Percentiles rank a stretch among this genome's conserved stretches.
phyloP scores from a whole-genome alignment of 768 basidiomycete species.

The Amanita inopinata region DNA sequence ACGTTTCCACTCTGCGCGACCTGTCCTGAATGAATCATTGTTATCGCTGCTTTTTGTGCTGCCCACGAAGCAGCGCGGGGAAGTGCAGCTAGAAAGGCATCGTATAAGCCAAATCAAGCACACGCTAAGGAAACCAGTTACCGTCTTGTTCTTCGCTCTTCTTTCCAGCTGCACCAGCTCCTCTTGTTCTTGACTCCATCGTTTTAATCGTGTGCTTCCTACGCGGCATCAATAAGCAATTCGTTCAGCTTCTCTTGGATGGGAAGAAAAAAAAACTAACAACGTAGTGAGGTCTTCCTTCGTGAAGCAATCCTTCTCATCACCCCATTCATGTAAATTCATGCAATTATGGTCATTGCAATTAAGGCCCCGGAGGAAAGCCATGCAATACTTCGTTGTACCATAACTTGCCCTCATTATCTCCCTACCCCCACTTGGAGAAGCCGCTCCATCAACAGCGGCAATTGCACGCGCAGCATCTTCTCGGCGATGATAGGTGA shows the following conservation, averaged over 20 bases:
- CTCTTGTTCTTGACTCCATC: constrained; percentile 54
- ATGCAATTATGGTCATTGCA: constrained; percentile 89
- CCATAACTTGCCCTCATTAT: constrained; percentile 91
- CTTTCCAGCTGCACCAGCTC: constrained; percentile 37
- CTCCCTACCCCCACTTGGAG: constrained; percentile 83
- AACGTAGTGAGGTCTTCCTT: constrained; percentile 92
- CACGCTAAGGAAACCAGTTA: constrained; percentile 15
- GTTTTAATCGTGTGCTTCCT: constrained; percentile 94
- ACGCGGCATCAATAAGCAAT: constrained; percentile 11
- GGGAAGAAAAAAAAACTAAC: constrained; percentile 34
- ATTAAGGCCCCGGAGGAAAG: constrained; percentile 75
- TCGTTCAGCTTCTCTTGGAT: constrained; percentile 4
- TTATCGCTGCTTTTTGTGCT: constrained; percentile 25
- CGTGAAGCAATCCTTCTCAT: constrained; percentile 95
- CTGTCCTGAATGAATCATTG: constrained; percentile 14
- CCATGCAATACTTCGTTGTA: constrained; percentile 96
- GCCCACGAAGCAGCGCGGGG: constrained; percentile 66
- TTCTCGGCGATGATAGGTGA: constrained; percentile 89
- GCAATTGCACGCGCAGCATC: constrained; percentile 91
- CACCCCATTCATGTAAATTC: constrained; percentile 97
- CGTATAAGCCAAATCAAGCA: constrained; percentile 9
- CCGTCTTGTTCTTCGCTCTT: constrained; percentile 55
- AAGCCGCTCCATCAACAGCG: constrained; percentile 85
- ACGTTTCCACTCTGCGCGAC: constrained; percentile 10
- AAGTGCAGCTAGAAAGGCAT: constrained; percentile 31